Evolutionary conservation across 2,329 filamentous ascomycete genomes (phyloP).

Genomic region (Cryphonectria nitschkei): DNA sequence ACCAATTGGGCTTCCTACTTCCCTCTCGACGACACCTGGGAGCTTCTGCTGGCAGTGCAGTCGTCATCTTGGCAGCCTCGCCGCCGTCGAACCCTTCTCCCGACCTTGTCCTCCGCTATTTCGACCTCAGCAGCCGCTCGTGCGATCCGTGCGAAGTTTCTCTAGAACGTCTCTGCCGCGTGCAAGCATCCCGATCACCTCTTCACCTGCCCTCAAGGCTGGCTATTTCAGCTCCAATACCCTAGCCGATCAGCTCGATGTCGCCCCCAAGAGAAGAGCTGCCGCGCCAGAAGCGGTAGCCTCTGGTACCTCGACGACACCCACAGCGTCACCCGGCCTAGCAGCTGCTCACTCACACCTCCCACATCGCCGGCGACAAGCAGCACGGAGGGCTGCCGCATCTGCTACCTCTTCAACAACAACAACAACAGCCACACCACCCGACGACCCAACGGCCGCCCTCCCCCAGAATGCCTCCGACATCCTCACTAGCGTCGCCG

Average conservation of each 20-base stretch:
- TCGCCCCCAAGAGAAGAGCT: constrained; percentile 26
- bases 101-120: background rate
- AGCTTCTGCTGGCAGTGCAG: constrained; percentile 36
- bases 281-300: constrained; percentile 23
- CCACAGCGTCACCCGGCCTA: background rate
- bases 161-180: constrained; percentile 32
- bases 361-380: constrained; percentile 38
- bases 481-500: constrained; percentile 56
- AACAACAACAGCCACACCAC: constrained; percentile 4
- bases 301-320: constrained; percentile 11
- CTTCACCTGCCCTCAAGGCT: constrained; percentile 34
- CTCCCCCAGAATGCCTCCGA: constrained; percentile 51
- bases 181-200: constrained; percentile 24
- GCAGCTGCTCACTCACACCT: constrained; percentile 4
- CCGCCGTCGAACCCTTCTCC: constrained; percentile 1
- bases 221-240: constrained; percentile 42
- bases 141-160: constrained; percentile 26
- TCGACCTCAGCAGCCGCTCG: constrained; percentile 4
- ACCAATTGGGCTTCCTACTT: constrained; percentile 23
- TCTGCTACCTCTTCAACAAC: constrained; percentile 24
- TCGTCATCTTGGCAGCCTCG: constrained; percentile 25
- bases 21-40: constrained; percentile 21
- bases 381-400: constrained; percentile 30
- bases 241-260: constrained; percentile 37
- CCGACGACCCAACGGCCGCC: constrained; percentile 19